Base-by-base conservation (phyloP, 2,329 filamentous ascomycete genomes). In the Fusarium austroafricanum region DNA sequence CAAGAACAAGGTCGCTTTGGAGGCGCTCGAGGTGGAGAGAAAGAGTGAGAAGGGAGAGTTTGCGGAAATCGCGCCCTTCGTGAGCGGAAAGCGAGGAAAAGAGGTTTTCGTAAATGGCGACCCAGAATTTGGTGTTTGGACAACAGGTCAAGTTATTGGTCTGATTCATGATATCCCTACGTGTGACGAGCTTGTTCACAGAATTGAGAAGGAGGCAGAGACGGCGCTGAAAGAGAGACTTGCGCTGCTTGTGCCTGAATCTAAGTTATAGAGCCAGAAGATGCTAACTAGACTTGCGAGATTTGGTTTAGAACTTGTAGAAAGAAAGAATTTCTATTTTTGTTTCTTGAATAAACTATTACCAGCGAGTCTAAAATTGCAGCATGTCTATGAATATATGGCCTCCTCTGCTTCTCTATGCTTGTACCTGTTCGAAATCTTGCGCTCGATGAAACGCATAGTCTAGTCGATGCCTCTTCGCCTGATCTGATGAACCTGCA, bases 91-190 rank as follows among this genome's bases (percentile, higher is more conserved):
- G 87, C 86, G 96, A 68, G 96, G 96, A 31, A 87, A 92, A 65
- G 87, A 97, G 83, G 96, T 98, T 8, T 98, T 97, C 79, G 76
- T 94, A 69, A 97, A 94, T 64, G 96, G 96, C 18, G 96, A 99
- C 76, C 87, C 92, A 53, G 92, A 99, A 75, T 93, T 88, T 77
- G 96, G 96, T 55, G 94, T 97, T 38, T 99, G 96, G 96, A 98
- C 96, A 20, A 94, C 95, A 10, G 96, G 96, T 12, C 95, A 97
- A 78, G 95, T 98, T 71, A 97, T 99, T 70, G 92, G 92, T 8
- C 78, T 96, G 56, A 96, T 96, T 65, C 89, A 95, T 72, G 92
- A 96, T 73, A 92, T 94, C 55, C 92, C 92, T 10, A 92, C 90
- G 0, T 95, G 92, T 75, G 86, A 86, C 45, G 89, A 82, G 2